These are phyloP conservation scores for Thelephora ganbajun DNA, from an alignment of 768 basidiomycete species.

Conservation along the genomic window DNA sequence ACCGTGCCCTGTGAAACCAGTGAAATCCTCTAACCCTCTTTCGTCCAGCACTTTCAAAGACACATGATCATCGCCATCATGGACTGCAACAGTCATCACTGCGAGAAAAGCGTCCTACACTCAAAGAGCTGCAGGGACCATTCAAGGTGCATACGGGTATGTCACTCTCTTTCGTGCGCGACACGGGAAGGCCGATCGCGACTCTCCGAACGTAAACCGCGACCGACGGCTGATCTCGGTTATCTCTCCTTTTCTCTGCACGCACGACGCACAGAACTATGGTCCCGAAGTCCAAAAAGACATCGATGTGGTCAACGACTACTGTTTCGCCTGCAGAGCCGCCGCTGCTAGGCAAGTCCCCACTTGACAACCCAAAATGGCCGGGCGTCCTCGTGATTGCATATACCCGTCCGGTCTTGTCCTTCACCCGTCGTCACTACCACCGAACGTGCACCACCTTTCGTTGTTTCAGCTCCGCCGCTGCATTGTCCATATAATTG, in stretches of 20 bases:
- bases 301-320: slow-evolving; percentile 58
- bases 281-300: slow-evolving; percentile 56
- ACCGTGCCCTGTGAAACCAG: slow-evolving; percentile 1
- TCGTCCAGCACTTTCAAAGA: slow-evolving; percentile 60
- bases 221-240: slow-evolving; percentile 1
- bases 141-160: slow-evolving; percentile 41
- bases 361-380: slow-evolving; percentile 6
- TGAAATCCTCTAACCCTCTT: slow-evolving; percentile 5
- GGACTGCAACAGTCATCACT: slow-evolving; percentile 54
- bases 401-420: neutral
- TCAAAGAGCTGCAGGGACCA: slow-evolving; percentile 35
- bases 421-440: no score
- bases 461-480: no score
- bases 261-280: slow-evolving; percentile 34
- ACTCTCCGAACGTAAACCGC: neutral
- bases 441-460: no score
- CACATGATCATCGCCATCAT: slow-evolving; percentile 60
- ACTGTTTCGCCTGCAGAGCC: slow-evolving; percentile 55
- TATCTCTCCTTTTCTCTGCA: neutral
- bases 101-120: slow-evolving; percentile 52
- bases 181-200: neutral
- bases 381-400: neutral
- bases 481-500: no score
- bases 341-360: slow-evolving; percentile 27
- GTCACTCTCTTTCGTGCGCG: neutral